phyloP scores from a whole-genome alignment of 306 rosid genomes.

The Medicago ruthenica region DNA sequence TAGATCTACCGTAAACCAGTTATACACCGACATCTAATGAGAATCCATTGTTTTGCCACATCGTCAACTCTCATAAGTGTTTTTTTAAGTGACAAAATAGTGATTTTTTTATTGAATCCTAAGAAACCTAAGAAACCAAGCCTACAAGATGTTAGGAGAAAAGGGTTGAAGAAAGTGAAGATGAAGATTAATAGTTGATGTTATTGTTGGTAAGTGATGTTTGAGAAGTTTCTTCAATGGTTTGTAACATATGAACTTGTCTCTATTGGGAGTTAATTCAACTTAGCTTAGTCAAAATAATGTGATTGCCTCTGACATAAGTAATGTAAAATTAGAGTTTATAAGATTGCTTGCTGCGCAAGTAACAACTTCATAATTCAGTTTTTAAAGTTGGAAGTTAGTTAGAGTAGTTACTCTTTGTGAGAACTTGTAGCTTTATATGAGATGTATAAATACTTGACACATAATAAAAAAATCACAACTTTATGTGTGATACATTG shows the following conservation, averaged over 20 bases:
- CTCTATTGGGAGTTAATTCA: slow-evolving; percentile 46
- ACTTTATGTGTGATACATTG: no score
- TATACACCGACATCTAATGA: background rate
- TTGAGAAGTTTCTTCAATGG: slow-evolving; percentile 85
- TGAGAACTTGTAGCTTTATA: no score
- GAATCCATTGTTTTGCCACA: background rate
- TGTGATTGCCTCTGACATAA: no score
- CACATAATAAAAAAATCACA: no score
- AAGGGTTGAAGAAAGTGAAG: slow-evolving; percentile 42
- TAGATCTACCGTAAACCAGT: background rate
- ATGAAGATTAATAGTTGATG: no score
- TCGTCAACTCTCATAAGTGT: background rate
- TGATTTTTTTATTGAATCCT: slow-evolving; percentile 19
- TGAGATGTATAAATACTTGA: no score
- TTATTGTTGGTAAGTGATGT: slow-evolving; percentile 37
- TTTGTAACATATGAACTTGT: slow-evolving; percentile 91
- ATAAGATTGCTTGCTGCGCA: no score
- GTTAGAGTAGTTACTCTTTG: no score
- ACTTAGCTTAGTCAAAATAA: no score
- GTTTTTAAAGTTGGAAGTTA: no score
- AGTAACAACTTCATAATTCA: no score
- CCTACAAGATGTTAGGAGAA: slow-evolving; percentile 50
- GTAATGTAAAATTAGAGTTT: no score
- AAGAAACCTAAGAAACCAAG: slow-evolving; percentile 79
- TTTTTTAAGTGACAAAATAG: background rate